Evolutionary conservation across 1,139 yeast species (phyloP).

Genomic region (Suhomyces wounanorum): DNA sequence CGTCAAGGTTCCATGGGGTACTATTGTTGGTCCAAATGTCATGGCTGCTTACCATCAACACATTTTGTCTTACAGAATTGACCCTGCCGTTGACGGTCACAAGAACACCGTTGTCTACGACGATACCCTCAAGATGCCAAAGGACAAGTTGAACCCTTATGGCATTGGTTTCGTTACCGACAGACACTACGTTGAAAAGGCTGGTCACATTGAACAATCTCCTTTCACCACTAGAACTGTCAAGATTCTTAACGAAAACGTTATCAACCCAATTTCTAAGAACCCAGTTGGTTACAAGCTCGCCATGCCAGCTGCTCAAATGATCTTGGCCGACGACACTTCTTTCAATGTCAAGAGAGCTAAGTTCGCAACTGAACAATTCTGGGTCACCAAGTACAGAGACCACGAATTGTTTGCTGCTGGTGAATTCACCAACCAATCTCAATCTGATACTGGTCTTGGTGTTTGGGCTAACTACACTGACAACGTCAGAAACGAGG

Average conservation of each 20-base stretch:
- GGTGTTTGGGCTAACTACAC: slow-evolving; percentile 67
- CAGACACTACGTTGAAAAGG: slow-evolving; percentile 65
- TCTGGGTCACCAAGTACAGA: slow-evolving; percentile 74
- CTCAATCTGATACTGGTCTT: slow-evolving; percentile 62
- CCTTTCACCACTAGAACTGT: slow-evolving; percentile 76
- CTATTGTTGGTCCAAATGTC: slow-evolving; percentile 81
- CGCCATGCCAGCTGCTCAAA: slow-evolving; percentile 73
- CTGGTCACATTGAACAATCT: slow-evolving; percentile 74
- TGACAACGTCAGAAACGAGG: slow-evolving; percentile 77
- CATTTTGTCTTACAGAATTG: slow-evolving; percentile 79
- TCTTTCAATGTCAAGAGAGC: slow-evolving; percentile 70
- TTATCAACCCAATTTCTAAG: slow-evolving; percentile 72
- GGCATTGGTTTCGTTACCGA: slow-evolving; percentile 75
- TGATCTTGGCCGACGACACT: slow-evolving; percentile 66
- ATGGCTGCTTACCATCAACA: slow-evolving; percentile 92
- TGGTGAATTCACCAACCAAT: slow-evolving; percentile 80
- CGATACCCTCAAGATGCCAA: slow-evolving; percentile 69
- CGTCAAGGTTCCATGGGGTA: slow-evolving; percentile 78
- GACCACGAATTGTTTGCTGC: slow-evolving; percentile 73
- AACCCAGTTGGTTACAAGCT: slow-evolving; percentile 84
- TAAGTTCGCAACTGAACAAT: slow-evolving; percentile 68
- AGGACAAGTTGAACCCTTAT: slow-evolving; percentile 59
- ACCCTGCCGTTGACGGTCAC: slow-evolving; percentile 87
- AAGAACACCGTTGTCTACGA: slow-evolving; percentile 75
- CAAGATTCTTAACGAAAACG: slow-evolving; percentile 78